phyloP scores from a whole-genome alignment of 768 basidiomycete genomes.

The Pisolithus orientalis region DNA sequence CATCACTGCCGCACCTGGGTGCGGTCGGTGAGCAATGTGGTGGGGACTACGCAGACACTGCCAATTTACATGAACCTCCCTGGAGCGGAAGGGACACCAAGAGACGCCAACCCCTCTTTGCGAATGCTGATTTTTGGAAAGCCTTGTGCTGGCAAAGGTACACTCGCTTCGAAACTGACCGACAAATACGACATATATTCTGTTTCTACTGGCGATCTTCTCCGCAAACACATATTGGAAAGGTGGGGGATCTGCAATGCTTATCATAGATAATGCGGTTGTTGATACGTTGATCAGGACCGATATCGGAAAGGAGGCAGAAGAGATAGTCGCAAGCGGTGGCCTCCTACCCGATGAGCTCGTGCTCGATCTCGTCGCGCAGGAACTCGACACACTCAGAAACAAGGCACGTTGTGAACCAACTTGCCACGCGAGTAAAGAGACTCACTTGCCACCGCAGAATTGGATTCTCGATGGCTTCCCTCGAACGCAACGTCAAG shows the following conservation, averaged over 20 bases:
- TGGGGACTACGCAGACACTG: constrained; percentile 28
- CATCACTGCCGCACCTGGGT: not conserved
- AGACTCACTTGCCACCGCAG: constrained; percentile 31
- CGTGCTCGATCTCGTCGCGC: constrained; percentile 69
- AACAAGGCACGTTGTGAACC: constrained; percentile 44
- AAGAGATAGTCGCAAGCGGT: constrained; percentile 72
- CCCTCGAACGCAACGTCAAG: constrained; percentile 80
- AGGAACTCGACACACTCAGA: constrained; percentile 56
- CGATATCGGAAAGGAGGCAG: constrained; percentile 65
- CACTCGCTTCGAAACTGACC: constrained; percentile 63
- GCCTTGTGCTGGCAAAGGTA: constrained; percentile 77
- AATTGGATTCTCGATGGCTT: constrained; percentile 92
- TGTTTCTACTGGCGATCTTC: constrained; percentile 78
- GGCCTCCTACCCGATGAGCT: constrained; percentile 71
- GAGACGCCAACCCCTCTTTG: constrained; percentile 23
- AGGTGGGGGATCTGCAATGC: constrained; percentile 28
- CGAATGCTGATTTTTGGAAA: constrained; percentile 52
- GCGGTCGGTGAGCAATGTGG: constrained; percentile 16
- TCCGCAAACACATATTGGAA: constrained; percentile 75
- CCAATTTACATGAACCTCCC: constrained; percentile 43
- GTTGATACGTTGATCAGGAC: constrained; percentile 35
- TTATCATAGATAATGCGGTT: not conserved
- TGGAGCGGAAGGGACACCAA: constrained; percentile 14
- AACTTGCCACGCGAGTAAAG: not conserved
- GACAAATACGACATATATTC: constrained; percentile 68